A percentile compares a stretch with the other conserved stretches of the same genome.
phyloP scores from a whole-genome alignment of 2,329 filamentous ascomycete genomes.

The Hypomyces rosellus region DNA sequence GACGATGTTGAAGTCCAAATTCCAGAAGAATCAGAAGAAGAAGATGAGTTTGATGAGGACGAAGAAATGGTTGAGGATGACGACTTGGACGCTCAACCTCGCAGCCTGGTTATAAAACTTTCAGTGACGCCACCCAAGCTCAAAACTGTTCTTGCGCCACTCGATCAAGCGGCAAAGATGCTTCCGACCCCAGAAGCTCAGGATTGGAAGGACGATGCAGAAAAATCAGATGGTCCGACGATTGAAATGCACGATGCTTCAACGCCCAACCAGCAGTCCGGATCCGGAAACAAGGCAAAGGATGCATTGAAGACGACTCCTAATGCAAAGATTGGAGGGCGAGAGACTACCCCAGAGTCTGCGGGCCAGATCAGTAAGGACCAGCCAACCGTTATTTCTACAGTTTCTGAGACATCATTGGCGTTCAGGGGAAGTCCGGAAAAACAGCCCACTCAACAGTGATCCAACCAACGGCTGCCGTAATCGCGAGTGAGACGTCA shows the following conservation, averaged over 20 bases:
- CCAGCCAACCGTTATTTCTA: constrained; percentile 24
- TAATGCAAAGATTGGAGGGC: neutral
- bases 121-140: constrained; percentile 41
- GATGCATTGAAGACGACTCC: neutral
- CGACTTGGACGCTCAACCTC: constrained; percentile 40
- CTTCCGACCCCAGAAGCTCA: constrained; percentile 18
- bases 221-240: constrained; percentile 11
- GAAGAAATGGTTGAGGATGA: constrained; percentile 51
- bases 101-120: constrained; percentile 71
- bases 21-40: constrained; percentile 53
- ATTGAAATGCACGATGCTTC: constrained; percentile 24
- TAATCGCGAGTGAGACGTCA: constrained; percentile 20
- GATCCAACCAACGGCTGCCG: constrained; percentile 24
- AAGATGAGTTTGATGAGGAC: constrained; percentile 52
- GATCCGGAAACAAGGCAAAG: neutral
- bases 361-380: constrained; percentile 7
- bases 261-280: constrained; percentile 2
- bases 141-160: constrained; percentile 23
- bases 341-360: constrained; percentile 12
- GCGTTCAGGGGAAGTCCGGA: constrained; percentile 58
- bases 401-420: constrained; percentile 39
- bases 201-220: constrained; percentile 13
- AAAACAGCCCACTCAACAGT: constrained; percentile 36
- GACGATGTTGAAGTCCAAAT: constrained; percentile 63
- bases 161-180: constrained; percentile 17